These are phyloP conservation scores for Typha latifolia DNA, from an alignment of 176 grass and related monocot species.

Conservation along the genomic window DNA sequence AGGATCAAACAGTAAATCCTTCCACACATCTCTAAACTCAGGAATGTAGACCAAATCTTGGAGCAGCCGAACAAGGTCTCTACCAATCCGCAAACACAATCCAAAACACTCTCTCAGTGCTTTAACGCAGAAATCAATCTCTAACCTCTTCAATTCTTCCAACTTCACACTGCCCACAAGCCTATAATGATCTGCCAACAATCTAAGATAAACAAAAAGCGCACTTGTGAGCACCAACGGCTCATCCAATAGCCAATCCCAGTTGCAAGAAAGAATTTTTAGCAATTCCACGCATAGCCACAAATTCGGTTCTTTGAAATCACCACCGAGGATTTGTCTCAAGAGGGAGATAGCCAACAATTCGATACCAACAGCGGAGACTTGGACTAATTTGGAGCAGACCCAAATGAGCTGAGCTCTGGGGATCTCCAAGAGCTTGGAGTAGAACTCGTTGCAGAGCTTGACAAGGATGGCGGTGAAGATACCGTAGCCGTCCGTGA, in stretches of 20 bases:
- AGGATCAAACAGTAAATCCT: constrained; percentile 22
- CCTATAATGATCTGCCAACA: constrained; percentile 48
- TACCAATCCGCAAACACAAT: constrained; percentile 42
- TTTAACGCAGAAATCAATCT: constrained; percentile 46
- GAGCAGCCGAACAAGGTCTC: constrained; percentile 63
- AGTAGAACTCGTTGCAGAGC: constrained; percentile 30
- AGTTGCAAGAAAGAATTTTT: constrained; percentile 21
- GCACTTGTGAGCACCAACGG: constrained; percentile 23
- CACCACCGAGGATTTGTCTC: constrained; percentile 38
- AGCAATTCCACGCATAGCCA: constrained; percentile 27
- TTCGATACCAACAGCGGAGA: constrained; percentile 31
- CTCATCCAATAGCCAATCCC: constrained; percentile 31
- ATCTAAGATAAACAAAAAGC: constrained; percentile 35
- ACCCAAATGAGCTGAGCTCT: constrained; percentile 43
- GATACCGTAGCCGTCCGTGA: constrained; percentile 42
- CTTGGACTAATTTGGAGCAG: constrained; percentile 35
- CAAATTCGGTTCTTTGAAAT: constrained; percentile 45
- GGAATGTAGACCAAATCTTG: constrained; percentile 57
- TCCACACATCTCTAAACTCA: constrained; percentile 63
- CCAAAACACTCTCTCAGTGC: constrained; percentile 39
- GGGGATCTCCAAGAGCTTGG: constrained; percentile 36
- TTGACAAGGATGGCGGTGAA: constrained; percentile 46
- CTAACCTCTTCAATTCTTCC: constrained; percentile 38
- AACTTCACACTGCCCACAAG: constrained; percentile 32
- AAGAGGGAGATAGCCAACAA: constrained; percentile 40